These are phyloP conservation scores for Fusarium oligoseptatum DNA, from an alignment of 2,329 filamentous ascomycete species.

Conservation along the genomic window DNA sequence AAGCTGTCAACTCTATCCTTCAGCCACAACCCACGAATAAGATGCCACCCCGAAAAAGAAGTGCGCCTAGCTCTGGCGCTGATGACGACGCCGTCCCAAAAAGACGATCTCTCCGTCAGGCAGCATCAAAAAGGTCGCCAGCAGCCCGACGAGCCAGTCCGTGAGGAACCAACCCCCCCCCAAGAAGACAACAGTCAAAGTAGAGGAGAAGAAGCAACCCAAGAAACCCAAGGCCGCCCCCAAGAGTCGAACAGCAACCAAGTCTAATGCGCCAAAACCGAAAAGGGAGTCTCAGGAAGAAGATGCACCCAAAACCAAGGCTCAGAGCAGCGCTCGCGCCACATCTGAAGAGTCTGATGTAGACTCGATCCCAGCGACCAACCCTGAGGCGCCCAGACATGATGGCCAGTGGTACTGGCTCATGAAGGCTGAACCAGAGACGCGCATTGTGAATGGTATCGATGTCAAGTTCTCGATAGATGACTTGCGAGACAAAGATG, in stretches of 20 bases:
- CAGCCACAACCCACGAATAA: neutral
- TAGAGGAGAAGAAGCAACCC: conserved; percentile 8
- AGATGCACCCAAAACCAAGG: neutral
- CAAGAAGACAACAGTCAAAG: conserved; percentile 9
- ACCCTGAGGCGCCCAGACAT: conserved; percentile 55
- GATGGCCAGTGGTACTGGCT: conserved; percentile 76
- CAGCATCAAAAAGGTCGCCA: conserved; percentile 16
- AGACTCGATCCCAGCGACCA: conserved; percentile 53
- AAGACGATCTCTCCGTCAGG: conserved; percentile 35
- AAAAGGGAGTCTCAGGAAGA: neutral
- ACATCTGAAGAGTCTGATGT: conserved; percentile 48
- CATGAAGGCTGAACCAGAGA: conserved; percentile 90
- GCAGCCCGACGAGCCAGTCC: neutral
- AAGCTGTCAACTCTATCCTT: neutral
- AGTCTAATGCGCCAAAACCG: neutral
- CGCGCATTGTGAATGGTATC: conserved; percentile 85
- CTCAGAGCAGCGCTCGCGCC: neutral
- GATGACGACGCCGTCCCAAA: conserved; percentile 13
- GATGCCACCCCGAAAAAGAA: conserved; percentile 40
- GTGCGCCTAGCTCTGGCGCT: neutral
- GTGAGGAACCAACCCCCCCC: neutral
- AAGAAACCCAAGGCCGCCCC: neutral
- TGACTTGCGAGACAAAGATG: conserved; percentile 78
- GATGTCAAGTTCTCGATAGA: conserved; percentile 97
- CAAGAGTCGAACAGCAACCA: neutral